Percentiles rank a stretch among this genome's conserved stretches.
Conservation (phyloP, 2,329 filamentous ascomycete species). For the Penicillium sp. region DNA sequence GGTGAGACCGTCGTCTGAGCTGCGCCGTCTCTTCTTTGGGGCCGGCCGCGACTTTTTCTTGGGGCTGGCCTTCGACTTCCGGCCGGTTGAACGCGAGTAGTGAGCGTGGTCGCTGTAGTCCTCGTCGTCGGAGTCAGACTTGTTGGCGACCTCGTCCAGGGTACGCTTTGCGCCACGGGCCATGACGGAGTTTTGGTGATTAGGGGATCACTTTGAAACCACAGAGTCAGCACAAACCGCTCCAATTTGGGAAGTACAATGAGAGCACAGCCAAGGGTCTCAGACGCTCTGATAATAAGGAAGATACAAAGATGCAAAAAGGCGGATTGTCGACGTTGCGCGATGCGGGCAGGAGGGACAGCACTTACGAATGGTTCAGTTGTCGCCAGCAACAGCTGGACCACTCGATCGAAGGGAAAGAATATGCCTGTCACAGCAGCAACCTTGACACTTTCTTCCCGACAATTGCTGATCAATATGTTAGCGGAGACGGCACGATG, state of each 20-base stretch:
- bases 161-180: conserved; percentile 40
- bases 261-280: neutral
- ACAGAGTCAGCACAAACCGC: conserved; percentile 5
- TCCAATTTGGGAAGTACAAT: neutral
- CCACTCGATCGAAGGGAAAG: conserved; percentile 1
- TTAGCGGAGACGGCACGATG: conserved; percentile 15
- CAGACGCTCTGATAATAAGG: neutral
- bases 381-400: conserved; percentile 13
- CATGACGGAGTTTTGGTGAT: conserved; percentile 28
- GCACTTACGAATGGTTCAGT: conserved; percentile 11
- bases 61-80: conserved; percentile 32
- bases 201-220: conserved; percentile 6
- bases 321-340: neutral
- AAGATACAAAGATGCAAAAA: neutral
- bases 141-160: conserved; percentile 45
- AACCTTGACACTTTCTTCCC: neutral
- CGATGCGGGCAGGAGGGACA: conserved; percentile 7
- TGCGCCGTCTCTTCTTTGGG: conserved; percentile 44
- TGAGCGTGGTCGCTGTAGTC: conserved; percentile 45
- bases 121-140: conserved; percentile 47
- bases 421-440: neutral
- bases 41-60: conserved; percentile 35
- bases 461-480: conserved; percentile 23
- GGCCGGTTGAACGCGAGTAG: conserved; percentile 26
- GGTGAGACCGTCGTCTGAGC: conserved; percentile 48